These are phyloP conservation scores for Durotheca rogersii DNA, from an alignment of 495 filamentous ascomycete species.

Conservation along the genomic window DNA sequence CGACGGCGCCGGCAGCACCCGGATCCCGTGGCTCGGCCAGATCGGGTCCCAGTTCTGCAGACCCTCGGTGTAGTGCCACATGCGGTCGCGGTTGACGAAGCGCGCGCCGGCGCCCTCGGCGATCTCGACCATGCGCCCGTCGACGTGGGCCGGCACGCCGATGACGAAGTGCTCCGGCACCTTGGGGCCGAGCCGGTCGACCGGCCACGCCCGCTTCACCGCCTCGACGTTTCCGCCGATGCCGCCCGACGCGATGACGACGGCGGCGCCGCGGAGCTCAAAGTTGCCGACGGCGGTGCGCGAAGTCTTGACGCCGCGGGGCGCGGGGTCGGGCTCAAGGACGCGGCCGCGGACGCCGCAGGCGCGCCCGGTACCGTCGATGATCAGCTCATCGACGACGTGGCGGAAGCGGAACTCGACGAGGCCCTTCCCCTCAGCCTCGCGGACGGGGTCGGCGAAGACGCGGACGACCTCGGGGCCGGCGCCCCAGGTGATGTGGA, in stretches of 20 bases:
- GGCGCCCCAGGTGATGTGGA: conserved; percentile 54
- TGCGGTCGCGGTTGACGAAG: conserved; percentile 52
- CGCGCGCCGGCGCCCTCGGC: conserved; percentile 46
- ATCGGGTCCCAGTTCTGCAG: conserved; percentile 54
- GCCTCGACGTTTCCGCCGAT: conserved; percentile 54
- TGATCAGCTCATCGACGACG: conserved; percentile 48
- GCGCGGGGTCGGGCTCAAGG: conserved; percentile 43
- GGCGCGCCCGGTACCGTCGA: conserved; percentile 49
- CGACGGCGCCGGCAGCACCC: conserved; percentile 50
- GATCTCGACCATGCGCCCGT: conserved; percentile 55
- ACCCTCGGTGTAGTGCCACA: conserved; percentile 59
- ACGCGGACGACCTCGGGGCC: conserved; percentile 54
- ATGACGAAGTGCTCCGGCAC: conserved; percentile 51
- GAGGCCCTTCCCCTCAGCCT: conserved; percentile 46
- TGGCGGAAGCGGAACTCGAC: conserved; percentile 53
- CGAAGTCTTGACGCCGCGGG: conserved; percentile 47
- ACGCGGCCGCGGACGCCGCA: conserved; percentile 48
- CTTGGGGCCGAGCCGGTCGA: conserved; percentile 48
- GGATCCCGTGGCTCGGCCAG: conserved; percentile 55
- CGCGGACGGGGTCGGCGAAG: conserved; percentile 50
- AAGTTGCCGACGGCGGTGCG: conserved; percentile 43
- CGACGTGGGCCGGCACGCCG: conserved; percentile 54
- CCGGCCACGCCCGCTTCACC: conserved; percentile 51
- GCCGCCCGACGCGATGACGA: conserved; percentile 49
- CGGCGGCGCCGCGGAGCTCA: conserved; percentile 46